These are phyloP conservation scores for Annulohypoxylon bovei DNA, from an alignment of 495 filamentous ascomycete genomes.

Conservation along the genomic window DNA sequence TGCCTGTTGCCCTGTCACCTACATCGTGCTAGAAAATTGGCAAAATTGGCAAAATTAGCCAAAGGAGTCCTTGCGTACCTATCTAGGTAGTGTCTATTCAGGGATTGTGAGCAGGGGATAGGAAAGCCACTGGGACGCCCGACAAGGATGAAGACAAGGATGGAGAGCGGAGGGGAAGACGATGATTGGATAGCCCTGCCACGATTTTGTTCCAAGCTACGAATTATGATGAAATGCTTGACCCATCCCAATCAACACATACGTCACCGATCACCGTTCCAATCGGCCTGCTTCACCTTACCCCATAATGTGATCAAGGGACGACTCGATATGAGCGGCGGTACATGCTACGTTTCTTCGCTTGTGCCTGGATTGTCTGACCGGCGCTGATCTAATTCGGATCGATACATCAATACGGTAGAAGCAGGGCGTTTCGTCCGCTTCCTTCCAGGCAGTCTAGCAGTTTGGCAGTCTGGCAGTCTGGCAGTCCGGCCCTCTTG, in stretches of 20 bases:
- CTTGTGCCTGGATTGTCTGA: slow-evolving; percentile 25
- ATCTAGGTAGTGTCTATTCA: not conserved
- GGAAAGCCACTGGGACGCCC: slow-evolving; percentile 6
- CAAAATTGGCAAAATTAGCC: not conserved
- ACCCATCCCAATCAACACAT: slow-evolving; percentile 24
- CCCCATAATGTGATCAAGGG: not conserved
- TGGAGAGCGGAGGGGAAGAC: not conserved
- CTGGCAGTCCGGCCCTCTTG: not conserved
- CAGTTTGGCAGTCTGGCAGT: not conserved
- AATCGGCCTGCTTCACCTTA: slow-evolving; percentile 13
- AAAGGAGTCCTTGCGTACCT: not conserved
- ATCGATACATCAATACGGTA: slow-evolving; percentile 16
- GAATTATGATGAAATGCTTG: slow-evolving; percentile 38
- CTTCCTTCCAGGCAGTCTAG: slow-evolving; percentile 4
- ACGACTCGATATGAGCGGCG: not conserved
- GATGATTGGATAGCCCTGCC: slow-evolving; percentile 42
- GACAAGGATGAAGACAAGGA: slow-evolving; percentile 10
- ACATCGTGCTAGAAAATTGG: too few relatives aligned
- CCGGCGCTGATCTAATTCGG: not conserved
- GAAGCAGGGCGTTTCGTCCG: slow-evolving; percentile 4
- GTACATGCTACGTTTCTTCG: not conserved
- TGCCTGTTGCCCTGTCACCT: too few relatives aligned
- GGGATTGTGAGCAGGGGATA: not conserved
- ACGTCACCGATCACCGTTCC: slow-evolving; percentile 33
- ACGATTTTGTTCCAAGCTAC: slow-evolving; percentile 14